phyloP scores from a whole-genome alignment of 768 basidiomycete genomes.

The Russula ochroleuca region DNA sequence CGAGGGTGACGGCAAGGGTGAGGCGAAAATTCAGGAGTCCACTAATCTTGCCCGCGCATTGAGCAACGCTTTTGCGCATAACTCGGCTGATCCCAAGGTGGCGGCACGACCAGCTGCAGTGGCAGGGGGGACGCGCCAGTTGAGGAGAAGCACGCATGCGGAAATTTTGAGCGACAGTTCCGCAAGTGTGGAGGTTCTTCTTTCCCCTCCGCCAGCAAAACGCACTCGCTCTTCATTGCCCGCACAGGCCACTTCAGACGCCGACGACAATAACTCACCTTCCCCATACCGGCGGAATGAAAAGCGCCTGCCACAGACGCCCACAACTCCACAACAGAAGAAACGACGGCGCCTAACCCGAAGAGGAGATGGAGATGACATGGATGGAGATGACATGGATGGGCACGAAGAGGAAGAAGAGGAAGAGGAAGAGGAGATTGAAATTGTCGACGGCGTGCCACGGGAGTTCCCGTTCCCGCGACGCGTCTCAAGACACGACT shows the following conservation, averaged over 20 bases:
- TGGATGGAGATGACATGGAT: conserved; percentile 1
- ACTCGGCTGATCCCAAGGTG: conserved; percentile 12
- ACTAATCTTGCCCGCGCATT: conserved; percentile 2
- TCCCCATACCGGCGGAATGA: neutral
- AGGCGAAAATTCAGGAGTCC: neutral
- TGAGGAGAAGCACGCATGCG: neutral
- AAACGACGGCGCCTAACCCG: neutral
- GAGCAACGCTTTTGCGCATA: conserved; percentile 9
- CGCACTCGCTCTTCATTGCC: neutral
- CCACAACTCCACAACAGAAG: neutral
- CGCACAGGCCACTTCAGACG: neutral
- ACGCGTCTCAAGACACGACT: neutral
- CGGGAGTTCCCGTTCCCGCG: neutral
- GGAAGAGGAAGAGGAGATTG: neutral
- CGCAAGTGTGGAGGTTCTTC: neutral
- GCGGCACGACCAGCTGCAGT: neutral
- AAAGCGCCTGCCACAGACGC: neutral
- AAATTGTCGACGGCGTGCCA: neutral
- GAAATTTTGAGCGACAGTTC: neutral
- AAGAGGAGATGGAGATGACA: neutral
- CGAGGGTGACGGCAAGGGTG: neutral
- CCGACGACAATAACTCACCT: neutral
- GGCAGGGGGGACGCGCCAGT: neutral
- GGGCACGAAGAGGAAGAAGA: neutral
- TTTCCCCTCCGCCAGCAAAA: neutral